phyloP scores from a whole-genome alignment of 495 filamentous ascomycete genomes.

The Trichoderma asperelloides region DNA sequence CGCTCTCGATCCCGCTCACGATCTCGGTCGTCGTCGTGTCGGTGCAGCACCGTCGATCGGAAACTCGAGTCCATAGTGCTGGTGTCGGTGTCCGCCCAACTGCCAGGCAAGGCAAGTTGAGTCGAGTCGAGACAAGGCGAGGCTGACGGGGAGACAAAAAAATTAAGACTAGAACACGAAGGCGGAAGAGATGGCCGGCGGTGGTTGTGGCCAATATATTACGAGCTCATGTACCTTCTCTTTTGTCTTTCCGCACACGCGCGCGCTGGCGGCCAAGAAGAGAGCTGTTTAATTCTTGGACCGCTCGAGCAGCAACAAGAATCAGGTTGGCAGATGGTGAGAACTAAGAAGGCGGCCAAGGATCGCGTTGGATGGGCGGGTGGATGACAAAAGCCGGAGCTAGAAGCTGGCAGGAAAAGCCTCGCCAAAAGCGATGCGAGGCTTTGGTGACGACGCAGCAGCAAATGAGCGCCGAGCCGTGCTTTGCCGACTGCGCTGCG shows the following conservation, averaged over 20 bases:
- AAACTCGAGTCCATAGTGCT: conserved; percentile 22
- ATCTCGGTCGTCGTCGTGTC: conserved; percentile 30
- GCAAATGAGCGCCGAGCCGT: neutral
- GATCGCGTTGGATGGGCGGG: neutral
- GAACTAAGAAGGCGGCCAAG: neutral
- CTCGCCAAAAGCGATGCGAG: neutral
- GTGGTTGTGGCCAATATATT: too few relatives aligned
- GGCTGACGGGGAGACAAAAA: neutral
- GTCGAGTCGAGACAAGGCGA: too few relatives aligned
- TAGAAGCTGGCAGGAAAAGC: conserved; percentile 5
- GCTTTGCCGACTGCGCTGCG: neutral
- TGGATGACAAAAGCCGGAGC: conserved; percentile 5
- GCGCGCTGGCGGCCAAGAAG: neutral
- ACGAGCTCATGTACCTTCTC: neutral
- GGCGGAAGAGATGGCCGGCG: too few relatives aligned
- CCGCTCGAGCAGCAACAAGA: neutral
- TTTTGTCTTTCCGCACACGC: neutral
- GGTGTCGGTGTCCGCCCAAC: neutral
- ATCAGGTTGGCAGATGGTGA: neutral
- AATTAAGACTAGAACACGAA: too few relatives aligned
- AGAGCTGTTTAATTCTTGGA: neutral
- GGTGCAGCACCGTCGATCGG: conserved; percentile 38
- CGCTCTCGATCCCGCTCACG: conserved; percentile 19
- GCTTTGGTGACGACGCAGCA: neutral
- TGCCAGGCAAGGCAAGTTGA: neutral